Conservation (phyloP, 2,329 filamentous ascomycete species). For the Microascus cirrosus region DNA sequence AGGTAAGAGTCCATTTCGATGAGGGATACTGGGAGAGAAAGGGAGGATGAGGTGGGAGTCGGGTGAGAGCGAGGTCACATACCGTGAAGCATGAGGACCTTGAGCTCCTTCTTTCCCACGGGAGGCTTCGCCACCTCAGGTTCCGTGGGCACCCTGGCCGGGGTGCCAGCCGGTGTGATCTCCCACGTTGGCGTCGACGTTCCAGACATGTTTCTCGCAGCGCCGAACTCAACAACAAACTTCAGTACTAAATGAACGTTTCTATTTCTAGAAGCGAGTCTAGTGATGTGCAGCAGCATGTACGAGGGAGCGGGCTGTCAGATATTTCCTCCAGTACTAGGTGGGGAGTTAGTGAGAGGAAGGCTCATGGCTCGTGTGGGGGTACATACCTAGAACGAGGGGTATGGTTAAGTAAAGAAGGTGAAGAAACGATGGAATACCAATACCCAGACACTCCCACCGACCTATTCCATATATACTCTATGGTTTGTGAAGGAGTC, state of each 20-base stretch:
- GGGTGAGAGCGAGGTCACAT: slow-evolving; percentile 10
- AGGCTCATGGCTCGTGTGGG: neutral
- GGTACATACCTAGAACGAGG: neutral
- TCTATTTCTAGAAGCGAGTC: neutral
- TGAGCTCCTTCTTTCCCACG: slow-evolving; percentile 36
- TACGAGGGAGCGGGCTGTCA: neutral
- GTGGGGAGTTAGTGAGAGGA: neutral
- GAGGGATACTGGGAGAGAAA: neutral
- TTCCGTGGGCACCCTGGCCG: neutral
- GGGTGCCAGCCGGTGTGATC: neutral
- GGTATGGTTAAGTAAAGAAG: neutral
- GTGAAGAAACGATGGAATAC: neutral
- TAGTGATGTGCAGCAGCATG: neutral
- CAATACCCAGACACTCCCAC: neutral
- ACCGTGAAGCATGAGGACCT: slow-evolving; percentile 72
- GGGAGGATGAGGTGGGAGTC: neutral
- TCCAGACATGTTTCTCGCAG: neutral
- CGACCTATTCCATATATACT: neutral
- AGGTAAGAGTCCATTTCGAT: neutral
- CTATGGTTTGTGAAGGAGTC: neutral
- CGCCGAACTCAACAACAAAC: neutral
- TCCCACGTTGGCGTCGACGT: neutral
- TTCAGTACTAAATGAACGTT: neutral
- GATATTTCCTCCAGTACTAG: neutral
- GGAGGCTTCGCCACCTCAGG: slow-evolving; percentile 2